These are phyloP conservation scores for Candida maris DNA, from an alignment of 805 yeast species.

Conservation along the genomic window DNA sequence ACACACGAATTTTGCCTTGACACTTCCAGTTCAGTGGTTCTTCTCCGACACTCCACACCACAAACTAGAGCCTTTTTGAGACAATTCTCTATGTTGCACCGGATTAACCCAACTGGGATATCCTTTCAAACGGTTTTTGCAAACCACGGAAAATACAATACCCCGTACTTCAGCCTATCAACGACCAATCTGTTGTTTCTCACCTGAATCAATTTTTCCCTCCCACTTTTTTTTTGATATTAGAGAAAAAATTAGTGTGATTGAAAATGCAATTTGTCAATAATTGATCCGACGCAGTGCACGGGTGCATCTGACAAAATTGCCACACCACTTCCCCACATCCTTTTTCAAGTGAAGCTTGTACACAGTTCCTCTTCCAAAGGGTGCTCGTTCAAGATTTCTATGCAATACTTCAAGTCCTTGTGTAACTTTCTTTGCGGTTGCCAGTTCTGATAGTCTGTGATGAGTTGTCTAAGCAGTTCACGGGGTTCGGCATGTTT, in stretches of 20 bases:
- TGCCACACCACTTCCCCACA: no score
- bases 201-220: conserved; percentile 6
- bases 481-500: conserved; percentile 49
- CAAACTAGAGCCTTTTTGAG: no score
- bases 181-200: neutral
- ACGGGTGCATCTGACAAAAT: conserved; percentile 12
- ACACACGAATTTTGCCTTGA: no score
- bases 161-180: neutral
- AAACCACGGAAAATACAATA: no score
- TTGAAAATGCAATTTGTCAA: no score
- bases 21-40: no score
- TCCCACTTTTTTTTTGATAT: neutral
- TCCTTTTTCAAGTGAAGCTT: neutral
- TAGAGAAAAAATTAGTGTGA: neutral
- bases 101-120: no score
- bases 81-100: no score
- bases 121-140: no score
- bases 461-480: conserved; percentile 40
- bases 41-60: no score
- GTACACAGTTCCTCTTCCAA: conserved; percentile 9
- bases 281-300: conserved; percentile 6
- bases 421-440: conserved; percentile 77
- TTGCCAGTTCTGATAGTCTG: conserved; percentile 73
- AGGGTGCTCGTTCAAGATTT: conserved; percentile 23
- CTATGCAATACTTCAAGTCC: conserved; percentile 63